These are phyloP conservation scores for Syzygium aqueum DNA, from an alignment of 345 rosid species.

Conservation along the genomic window DNA sequence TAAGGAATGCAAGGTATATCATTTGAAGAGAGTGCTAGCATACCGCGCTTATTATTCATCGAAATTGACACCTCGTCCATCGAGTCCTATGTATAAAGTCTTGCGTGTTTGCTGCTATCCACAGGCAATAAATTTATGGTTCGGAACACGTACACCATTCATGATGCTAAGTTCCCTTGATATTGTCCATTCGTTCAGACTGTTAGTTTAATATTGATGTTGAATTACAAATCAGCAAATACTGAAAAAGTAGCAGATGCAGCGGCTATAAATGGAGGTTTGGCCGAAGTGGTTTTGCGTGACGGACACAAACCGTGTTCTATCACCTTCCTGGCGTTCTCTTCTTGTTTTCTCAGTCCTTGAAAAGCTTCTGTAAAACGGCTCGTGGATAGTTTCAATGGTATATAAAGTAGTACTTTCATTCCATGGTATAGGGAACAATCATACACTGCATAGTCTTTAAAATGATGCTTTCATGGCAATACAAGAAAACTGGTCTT, in stretches of 20 bases:
- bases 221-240: too few species aligned
- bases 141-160: not conserved
- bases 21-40: not conserved
- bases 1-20: not conserved
- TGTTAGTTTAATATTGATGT: not conserved
- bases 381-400: not conserved
- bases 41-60: not conserved
- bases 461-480: not conserved
- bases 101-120: not conserved
- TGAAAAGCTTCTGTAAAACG: not conserved
- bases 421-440: not conserved
- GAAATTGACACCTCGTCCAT: not conserved
- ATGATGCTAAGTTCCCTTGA: not conserved
- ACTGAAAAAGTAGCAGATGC: not conserved
- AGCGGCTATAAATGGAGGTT: too few species aligned
- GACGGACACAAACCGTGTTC: not conserved
- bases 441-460: not conserved
- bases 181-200: not conserved
- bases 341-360: not conserved
- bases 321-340: accelerated
- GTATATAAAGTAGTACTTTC: not conserved
- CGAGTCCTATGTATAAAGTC: not conserved
- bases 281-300: not conserved
- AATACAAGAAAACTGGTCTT: not conserved
- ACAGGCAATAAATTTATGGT: too few species aligned